A percentile compares a stretch with the other conserved stretches of the same genome.
Conservation (phyloP, 805 yeast species). For the Clavispora santaluciae region DNA sequence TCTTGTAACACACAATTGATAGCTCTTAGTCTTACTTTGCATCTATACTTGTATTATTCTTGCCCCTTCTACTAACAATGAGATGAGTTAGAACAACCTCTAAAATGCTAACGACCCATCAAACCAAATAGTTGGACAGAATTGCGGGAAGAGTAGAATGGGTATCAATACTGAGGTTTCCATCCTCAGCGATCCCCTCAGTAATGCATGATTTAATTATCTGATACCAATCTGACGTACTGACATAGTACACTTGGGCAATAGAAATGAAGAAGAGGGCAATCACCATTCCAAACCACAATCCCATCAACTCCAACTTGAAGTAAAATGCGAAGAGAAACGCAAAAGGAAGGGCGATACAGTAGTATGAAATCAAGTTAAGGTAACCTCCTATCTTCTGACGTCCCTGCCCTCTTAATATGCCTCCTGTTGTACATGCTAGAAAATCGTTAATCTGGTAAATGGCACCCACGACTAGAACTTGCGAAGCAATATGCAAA, state of each 20-base stretch:
- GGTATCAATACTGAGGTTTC: constrained; percentile 24
- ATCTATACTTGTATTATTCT: too few species aligned
- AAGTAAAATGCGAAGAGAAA: constrained; percentile 39
- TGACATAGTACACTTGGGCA: constrained; percentile 37
- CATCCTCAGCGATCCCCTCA: constrained; percentile 40
- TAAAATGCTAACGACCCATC: too few species aligned
- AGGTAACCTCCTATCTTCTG: constrained; percentile 53
- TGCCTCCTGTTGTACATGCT: constrained; percentile 48
- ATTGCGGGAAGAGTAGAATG: constrained; percentile 27
- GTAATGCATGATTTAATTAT: constrained; percentile 36
- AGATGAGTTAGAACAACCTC: too few species aligned
- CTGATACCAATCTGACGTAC: constrained; percentile 39
- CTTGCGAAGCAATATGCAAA: constrained; percentile 32
- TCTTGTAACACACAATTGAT: too few species aligned
- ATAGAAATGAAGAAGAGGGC: constrained; percentile 36
- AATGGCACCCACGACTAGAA: constrained; percentile 44
- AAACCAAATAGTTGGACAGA: constrained; percentile 15
- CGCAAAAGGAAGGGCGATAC: constrained; percentile 47
- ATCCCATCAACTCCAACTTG: constrained; percentile 37
- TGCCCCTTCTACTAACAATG: too few species aligned
- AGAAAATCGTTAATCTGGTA: constrained; percentile 50
- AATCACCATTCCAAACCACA: constrained; percentile 42
- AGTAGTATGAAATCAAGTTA: constrained; percentile 44
- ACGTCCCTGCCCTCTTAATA: constrained; percentile 54
- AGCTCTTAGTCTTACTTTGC: too few species aligned